phyloP scores from a whole-genome alignment of 441 rosid species.

The Adansonia madagascariensis region DNA sequence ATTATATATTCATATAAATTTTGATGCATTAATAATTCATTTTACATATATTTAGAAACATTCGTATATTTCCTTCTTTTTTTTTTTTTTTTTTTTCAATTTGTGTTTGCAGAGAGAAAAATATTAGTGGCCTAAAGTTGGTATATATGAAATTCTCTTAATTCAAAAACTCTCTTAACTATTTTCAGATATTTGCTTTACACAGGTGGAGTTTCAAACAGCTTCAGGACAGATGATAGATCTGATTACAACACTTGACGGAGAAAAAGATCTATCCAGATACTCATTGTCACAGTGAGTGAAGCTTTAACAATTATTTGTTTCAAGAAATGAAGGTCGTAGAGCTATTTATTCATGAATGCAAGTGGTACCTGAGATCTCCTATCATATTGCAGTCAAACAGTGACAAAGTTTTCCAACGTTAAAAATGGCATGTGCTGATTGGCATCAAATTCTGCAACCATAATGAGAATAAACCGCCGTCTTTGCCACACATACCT shows the following conservation, averaged over 20 bases:
- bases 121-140: too few species aligned
- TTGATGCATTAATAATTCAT: too few species aligned
- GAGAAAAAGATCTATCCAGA: slow-evolving; percentile 77
- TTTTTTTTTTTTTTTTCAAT: too few species aligned
- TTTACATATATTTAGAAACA: too few species aligned
- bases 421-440: not conserved
- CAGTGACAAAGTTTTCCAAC: not conserved
- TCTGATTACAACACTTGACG: slow-evolving; percentile 75
- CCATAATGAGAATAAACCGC: not conserved
- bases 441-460: not conserved
- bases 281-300: slow-evolving; percentile 50
- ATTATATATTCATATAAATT: too few species aligned
- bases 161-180: not conserved
- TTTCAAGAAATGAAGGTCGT: not conserved
- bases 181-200: slow-evolving; percentile 17
- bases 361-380: not conserved
- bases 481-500: too few species aligned
- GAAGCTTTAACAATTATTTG: slow-evolving; percentile 13
- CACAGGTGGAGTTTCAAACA: slow-evolving; percentile 83
- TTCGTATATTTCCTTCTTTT: too few species aligned
- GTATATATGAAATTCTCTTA: too few species aligned
- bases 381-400: not conserved
- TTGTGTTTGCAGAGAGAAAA: too few species aligned
- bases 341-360: not conserved
- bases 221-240: slow-evolving; percentile 91